Conservation (phyloP, 2,329 filamentous ascomycete species). For the Curvularia hawaiiensis region DNA sequence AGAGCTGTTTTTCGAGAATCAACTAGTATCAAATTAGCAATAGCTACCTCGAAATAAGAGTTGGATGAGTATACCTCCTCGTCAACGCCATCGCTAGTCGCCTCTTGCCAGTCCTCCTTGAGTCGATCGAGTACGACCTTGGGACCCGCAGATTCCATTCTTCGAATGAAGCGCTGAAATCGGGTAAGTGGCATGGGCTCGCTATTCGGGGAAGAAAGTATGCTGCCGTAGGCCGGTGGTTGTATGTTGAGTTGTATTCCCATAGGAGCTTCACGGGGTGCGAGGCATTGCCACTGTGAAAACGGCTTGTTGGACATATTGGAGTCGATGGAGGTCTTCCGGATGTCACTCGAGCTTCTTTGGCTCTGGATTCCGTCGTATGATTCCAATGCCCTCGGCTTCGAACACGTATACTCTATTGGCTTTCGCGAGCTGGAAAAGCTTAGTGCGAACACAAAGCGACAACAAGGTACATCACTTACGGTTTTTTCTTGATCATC, state of each 20-base stretch:
- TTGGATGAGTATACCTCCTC: slow-evolving; percentile 45
- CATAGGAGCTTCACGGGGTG: slow-evolving; percentile 26
- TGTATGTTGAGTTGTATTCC: slow-evolving; percentile 24
- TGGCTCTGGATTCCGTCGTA: slow-evolving; percentile 18
- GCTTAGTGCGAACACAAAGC: slow-evolving; percentile 5
- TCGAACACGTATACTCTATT: slow-evolving; percentile 27
- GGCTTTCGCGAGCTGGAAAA: slow-evolving; percentile 21
- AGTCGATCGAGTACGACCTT: slow-evolving; percentile 61
- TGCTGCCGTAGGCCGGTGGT: slow-evolving; percentile 21
- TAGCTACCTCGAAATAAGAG: too few relatives aligned
- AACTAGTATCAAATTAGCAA: slow-evolving; percentile 17
- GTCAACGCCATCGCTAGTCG: slow-evolving; percentile 52
- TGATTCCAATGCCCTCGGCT: slow-evolving; percentile 28
- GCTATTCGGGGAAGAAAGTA: slow-evolving; percentile 25
- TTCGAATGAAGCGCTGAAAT: slow-evolving; percentile 60
- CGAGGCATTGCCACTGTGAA: slow-evolving; percentile 42
- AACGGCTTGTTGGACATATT: slow-evolving; percentile 36
- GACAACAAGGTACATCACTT: neutral
- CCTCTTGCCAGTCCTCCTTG: slow-evolving; percentile 52
- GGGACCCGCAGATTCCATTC: slow-evolving; percentile 60
- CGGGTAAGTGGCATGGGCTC: slow-evolving; percentile 40
- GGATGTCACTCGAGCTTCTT: slow-evolving; percentile 6
- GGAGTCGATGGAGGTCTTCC: slow-evolving; percentile 15
- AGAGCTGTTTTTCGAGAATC: slow-evolving; percentile 63
- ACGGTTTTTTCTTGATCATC: slow-evolving; percentile 13